Base-by-base conservation (phyloP, 371 early-diverging fungal genomes). In the Mucor saturninus region DNA sequence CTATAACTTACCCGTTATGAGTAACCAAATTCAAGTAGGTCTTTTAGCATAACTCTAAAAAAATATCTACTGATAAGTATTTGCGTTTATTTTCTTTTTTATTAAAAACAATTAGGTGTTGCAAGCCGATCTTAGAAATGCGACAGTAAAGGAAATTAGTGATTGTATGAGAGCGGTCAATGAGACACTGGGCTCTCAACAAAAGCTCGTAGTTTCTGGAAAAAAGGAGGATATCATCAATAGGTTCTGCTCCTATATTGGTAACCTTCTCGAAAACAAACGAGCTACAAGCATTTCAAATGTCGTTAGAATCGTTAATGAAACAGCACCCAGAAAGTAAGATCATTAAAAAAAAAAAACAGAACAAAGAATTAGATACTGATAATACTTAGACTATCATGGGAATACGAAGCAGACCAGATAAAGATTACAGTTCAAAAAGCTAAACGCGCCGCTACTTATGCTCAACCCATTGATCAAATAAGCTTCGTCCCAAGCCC, bases 401-500 rank as follows among this genome's bases (percentile, higher is more conserved):
- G 61, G 68, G 31, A 43, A 14, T 59, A 55, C n/a, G 46, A 59
- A 5, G 38, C 51, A 21, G 51, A 55, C 13, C 50, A 50, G n/a
- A 48, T 68, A 2, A 38, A 40, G 31, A 14, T 59, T 29, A 59
- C 55, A 5, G 28, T n/a, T 30, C 15, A 39, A 15, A 53, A 48
- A 49, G 15, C 4, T 15, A 29, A 54, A 49, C 35, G 31, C 45
- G 46, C 26, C 9, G 21, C 26, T 46, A n/a, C 52, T 39, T 11
- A 1, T 21, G 21, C 21, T 11, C 10, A 28, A 28, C 3, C 21
- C 1, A 51, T 62, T 15, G 46, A 58, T 8, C 32, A 53, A 3
- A 26, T 67, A 5, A 32, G 58, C 8, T 77, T 77, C 58, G 74
- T 75, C 31, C 56, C 64, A 1, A 77, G 69, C 38, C 76, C 79